Base-by-base conservation (phyloP, 2,329 filamentous ascomycete species). In the Cordyceps tenuipes region DNA sequence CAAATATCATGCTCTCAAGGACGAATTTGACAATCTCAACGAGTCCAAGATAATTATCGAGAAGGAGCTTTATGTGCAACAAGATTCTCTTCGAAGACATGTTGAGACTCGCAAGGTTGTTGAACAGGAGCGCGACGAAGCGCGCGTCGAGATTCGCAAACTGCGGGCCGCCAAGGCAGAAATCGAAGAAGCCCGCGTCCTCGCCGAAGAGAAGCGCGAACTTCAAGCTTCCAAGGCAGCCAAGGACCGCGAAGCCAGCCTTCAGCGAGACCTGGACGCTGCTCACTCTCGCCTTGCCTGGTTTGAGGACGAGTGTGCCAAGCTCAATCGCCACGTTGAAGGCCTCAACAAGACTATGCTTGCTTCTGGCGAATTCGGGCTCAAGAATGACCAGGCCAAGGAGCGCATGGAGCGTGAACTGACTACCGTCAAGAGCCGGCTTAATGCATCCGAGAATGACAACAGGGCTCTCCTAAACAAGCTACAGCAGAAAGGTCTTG, bases 21-120 rank as follows among this genome's bases (percentile, higher is more conserved):
- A 92, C 29, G 91, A 97, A 65, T 96, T 86, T 66, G 87, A 95
- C 54, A 83, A 85, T 39, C 80, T 97, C 39, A 96, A 96, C 67
- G 91, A 97, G 64, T 87, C 91, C 31, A 99, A 99, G 73, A 96
- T 97, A 67, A 96, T 87, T 51, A 96, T 99, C 64, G 93, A 99
- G 73, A 97, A 97, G 72, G 93, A 97, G 73, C 87, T 99, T 71
- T 97, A 97, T 70, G 88, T 90, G 5, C 93, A 97, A 69, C 92
- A 97, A 72, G 93, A 99, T 69, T 89, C 90, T 12, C 82, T 97
- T 50, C 86, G 94, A 43, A 85, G 93, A 59, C 90, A 91, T 12
- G 90, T 88, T 65, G 91, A 96, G 71, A 88, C 90, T 51, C 85
- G 90, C 36, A 81, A 86, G 5, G 83, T 85, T 5, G 90, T 90